Conservation (phyloP, 2,329 filamentous ascomycete genomes). For the Botrytis deweyae region DNA sequence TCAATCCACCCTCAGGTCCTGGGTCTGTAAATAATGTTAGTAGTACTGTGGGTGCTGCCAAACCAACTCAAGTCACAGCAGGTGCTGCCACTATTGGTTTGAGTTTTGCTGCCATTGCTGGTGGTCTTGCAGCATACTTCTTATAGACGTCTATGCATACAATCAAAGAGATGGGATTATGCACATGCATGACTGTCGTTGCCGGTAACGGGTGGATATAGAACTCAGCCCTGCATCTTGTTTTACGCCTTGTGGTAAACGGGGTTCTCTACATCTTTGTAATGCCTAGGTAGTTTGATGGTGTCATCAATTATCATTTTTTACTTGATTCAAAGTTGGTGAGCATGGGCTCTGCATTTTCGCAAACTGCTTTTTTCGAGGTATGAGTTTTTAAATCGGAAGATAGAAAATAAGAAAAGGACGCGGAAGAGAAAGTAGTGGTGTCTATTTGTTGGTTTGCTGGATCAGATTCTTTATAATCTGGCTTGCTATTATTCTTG, state of each 20-base stretch:
- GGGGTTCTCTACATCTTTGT: no score
- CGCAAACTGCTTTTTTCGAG: accelerated
- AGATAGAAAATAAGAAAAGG: not conserved
- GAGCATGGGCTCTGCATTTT: not conserved
- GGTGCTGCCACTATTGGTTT: slow-evolving; percentile 25
- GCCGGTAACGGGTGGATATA: not conserved
- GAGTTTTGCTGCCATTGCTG: slow-evolving; percentile 28
- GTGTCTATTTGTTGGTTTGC: not conserved
- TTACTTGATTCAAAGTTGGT: not conserved
- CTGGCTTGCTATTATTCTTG: not conserved
- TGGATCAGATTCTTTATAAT: not conserved
- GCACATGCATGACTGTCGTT: not conserved
- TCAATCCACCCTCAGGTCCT: not conserved
- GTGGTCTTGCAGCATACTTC: slow-evolving; percentile 27
- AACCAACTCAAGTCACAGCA: slow-evolving; percentile 17
- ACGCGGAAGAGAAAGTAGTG: not conserved
- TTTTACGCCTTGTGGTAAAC: not conserved
- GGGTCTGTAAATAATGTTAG: slow-evolving; percentile 1
- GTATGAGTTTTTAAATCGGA: not conserved
- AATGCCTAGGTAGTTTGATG: no score
- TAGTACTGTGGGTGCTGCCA: slow-evolving; percentile 1
- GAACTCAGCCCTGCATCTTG: not conserved
- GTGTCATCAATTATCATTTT: not conserved
- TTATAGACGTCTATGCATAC: slow-evolving; percentile 20
- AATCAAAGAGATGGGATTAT: not conserved